phyloP scores from a whole-genome alignment of 73 alveolate species.

The Tetrahymena borealis region DNA sequence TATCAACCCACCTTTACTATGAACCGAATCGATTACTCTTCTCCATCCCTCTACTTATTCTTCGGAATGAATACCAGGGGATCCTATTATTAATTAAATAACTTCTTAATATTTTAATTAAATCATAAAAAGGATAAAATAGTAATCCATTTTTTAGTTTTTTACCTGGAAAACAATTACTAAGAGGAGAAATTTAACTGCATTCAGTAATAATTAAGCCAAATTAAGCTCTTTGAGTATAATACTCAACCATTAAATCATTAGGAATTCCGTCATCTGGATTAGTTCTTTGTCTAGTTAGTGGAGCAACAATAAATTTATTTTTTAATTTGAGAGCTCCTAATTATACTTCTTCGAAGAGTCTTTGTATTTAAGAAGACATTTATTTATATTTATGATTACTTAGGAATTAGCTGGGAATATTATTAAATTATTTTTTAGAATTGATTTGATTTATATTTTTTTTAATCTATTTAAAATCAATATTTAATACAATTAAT shows the following conservation, averaged over 20 bases:
- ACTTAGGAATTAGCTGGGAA: too few species aligned
- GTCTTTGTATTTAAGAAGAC: not conserved
- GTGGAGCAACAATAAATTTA: slow-evolving; percentile 46
- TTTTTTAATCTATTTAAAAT: too few species aligned
- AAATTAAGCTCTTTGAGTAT: slow-evolving; percentile 27
- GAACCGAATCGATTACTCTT: slow-evolving; percentile 27
- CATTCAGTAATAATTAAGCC: slow-evolving; percentile 47
- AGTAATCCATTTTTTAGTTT: too few species aligned
- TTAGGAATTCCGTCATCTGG: slow-evolving; percentile 27
- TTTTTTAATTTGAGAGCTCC: slow-evolving; percentile 33
- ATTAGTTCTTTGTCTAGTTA: slow-evolving; percentile 46
- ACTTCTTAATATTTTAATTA: not conserved
- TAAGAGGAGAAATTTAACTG: slow-evolving; percentile 11
- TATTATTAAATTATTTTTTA: not conserved
- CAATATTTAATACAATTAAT: too few species aligned
- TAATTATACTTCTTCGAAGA: slow-evolving; percentile 8
- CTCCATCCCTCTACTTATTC: slow-evolving; percentile 40
- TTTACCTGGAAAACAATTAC: slow-evolving; percentile 38
- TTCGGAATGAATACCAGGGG: slow-evolving; percentile 38
- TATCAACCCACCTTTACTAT: slow-evolving; percentile 30
- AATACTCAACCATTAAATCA: slow-evolving; percentile 22
- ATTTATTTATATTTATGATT: too few species aligned
- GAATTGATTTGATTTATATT: not conserved
- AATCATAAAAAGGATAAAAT: too few species aligned
- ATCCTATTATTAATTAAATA: slow-evolving; percentile 7